These are phyloP conservation scores for Coprinellus aureogranulatus DNA, from an alignment of 768 basidiomycete species.

Conservation along the genomic window DNA sequence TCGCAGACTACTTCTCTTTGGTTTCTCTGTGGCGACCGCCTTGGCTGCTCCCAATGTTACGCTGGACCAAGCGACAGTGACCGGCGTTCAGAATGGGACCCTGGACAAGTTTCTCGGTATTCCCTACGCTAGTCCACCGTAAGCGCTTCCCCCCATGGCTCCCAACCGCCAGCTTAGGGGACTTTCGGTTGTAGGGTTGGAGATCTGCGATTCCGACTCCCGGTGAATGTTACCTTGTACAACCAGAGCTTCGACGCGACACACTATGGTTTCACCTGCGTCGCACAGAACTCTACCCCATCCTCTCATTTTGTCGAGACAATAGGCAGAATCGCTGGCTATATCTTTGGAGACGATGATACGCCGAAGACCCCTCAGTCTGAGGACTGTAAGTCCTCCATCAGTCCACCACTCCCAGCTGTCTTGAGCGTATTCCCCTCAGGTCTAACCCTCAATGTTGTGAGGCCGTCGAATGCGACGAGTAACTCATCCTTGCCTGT, in stretches of 20 bases:
- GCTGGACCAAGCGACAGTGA: not conserved
- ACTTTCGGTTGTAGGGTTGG: not conserved
- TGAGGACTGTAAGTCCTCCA: constrained; percentile 22
- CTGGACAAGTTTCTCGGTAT: constrained; percentile 14
- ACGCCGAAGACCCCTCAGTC: constrained; percentile 14
- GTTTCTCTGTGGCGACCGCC: not conserved
- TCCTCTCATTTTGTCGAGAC: not conserved
- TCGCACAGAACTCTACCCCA: constrained; percentile 11
- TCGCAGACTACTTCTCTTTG: not conserved
- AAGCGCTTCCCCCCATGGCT: not conserved
- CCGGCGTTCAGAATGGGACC: not conserved
- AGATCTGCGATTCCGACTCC: constrained; percentile 12
- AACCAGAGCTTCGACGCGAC: constrained; percentile 12
- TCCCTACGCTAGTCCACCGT: constrained; percentile 15
- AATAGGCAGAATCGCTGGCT: not conserved
- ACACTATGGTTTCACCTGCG: constrained; percentile 10
- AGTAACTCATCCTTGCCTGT: constrained; percentile 44
- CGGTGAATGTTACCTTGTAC: constrained; percentile 9
- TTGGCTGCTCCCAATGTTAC: not conserved
- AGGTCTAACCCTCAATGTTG: constrained; percentile 49
- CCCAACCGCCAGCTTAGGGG: not conserved
- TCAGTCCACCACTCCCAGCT: not conserved
- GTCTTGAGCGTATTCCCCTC: not conserved
- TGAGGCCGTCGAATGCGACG: constrained; percentile 35
- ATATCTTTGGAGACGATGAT: constrained; percentile 6